Evolutionary conservation across 345 rosid genomes (phyloP).

Genomic region (Eucalyptus sp.): DNA sequence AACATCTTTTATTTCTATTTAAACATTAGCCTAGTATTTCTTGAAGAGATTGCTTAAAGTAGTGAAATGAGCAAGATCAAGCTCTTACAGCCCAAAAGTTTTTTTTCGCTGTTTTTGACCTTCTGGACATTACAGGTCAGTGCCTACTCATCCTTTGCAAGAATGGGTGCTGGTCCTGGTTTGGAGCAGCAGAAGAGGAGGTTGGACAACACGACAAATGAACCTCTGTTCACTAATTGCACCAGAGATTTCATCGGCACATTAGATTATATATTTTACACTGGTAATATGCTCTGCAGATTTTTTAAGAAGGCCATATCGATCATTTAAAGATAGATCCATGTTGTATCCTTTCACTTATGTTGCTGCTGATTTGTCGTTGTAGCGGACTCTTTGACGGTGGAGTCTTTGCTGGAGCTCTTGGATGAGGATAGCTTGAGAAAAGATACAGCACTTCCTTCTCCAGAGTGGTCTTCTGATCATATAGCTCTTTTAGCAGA

Average conservation of each 20-base stretch:
- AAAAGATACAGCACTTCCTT: conserved; percentile 98
- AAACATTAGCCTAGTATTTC: not conserved
- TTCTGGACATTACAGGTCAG: conserved; percentile 57
- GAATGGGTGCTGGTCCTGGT: conserved; percentile 44
- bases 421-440: conserved; percentile 96
- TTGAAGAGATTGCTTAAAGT: not conserved
- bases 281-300: conserved; percentile 33
- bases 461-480: conserved; percentile 99
- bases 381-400: conserved; percentile 85
- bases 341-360: not conserved
- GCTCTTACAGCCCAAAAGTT: not conserved
- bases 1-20: not conserved
- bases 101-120: conserved; percentile 1
- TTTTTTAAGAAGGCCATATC: not conserved
- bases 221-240: conserved; percentile 92
- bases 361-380: not conserved
- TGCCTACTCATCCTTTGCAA: conserved; percentile 91
- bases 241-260: conserved; percentile 94
- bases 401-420: conserved; percentile 94
- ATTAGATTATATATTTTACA: conserved; percentile 88
- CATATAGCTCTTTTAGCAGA: conserved; percentile 93
- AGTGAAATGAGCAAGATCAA: not conserved
- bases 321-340: not conserved
- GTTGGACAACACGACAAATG: conserved; percentile 80
- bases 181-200: conserved; percentile 76